Percentiles rank a stretch among this genome's conserved stretches.
Evolutionary conservation across 1,284 basidiomycete genomes (phyloP).

Genomic region (Entoloma clypeatum): DNA sequence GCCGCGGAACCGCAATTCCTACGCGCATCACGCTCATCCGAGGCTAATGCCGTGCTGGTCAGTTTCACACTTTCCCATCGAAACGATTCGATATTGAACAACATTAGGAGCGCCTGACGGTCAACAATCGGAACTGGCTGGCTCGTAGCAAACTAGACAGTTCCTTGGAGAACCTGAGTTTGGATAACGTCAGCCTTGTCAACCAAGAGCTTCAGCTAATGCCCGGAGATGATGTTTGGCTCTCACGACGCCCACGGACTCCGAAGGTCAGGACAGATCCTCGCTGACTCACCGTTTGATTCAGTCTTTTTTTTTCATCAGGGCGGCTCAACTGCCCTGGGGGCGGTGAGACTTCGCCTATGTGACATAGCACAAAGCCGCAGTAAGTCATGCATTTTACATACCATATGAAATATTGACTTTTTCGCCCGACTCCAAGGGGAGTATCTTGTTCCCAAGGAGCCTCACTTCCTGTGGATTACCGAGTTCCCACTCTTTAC

Average conservation of each 20-base stretch:
- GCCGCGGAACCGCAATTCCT: constrained; percentile 38
- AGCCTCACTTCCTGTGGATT: constrained; percentile 90
- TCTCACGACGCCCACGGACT: constrained; percentile 36
- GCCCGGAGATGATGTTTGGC: constrained; percentile 44
- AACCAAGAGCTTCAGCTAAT: constrained; percentile 34
- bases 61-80: constrained; percentile 16
- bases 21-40: constrained; percentile 36
- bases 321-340: constrained; percentile 85
- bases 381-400: constrained; percentile 41
- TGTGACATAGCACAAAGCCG: constrained; percentile 58
- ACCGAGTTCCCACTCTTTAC: constrained; percentile 97
- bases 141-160: constrained; percentile 29
- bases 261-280: constrained; percentile 37
- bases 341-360: constrained; percentile 68
- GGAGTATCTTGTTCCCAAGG: constrained; percentile 47
- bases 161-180: constrained; percentile 25
- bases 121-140: constrained; percentile 52
- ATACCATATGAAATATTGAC: constrained; percentile 8
- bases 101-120: constrained; percentile 45
- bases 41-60: constrained; percentile 35
- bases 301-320: constrained; percentile 26
- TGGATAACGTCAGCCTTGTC: constrained; percentile 25
- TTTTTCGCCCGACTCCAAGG: constrained; percentile 41
- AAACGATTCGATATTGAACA: constrained; percentile 1
- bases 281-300: constrained; percentile 9